These are phyloP conservation scores for Plasmodium coatneyi DNA, from an alignment of 169 alveolate genomes.

Conservation along the genomic window DNA sequence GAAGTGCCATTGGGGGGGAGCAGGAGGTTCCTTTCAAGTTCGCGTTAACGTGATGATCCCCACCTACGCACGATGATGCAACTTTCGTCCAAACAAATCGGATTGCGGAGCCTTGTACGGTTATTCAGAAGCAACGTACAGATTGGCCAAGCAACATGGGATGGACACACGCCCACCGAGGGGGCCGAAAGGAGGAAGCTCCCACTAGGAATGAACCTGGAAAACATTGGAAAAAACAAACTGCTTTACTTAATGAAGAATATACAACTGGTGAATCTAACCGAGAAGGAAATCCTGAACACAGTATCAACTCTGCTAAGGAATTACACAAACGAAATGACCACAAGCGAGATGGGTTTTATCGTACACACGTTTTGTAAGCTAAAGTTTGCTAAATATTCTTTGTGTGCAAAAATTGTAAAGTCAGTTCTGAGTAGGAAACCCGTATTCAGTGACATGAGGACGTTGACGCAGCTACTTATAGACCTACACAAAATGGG, in stretches of 20 bases:
- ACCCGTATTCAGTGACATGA: neutral
- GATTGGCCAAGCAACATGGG: neutral
- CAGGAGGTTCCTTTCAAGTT: neutral
- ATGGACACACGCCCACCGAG: neutral
- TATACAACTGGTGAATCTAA: conserved; percentile 45
- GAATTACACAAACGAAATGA: conserved; percentile 7
- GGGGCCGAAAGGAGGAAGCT: neutral
- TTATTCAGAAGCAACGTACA: neutral
- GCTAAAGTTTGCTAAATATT: conserved; percentile 46
- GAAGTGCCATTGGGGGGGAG: neutral
- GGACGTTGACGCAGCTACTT: conserved; percentile 44
- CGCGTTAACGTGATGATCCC: neutral
- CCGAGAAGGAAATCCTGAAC: conserved; percentile 36
- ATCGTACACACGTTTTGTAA: conserved; percentile 58
- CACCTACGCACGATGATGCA: neutral
- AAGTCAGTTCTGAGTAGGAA: conserved; percentile 51
- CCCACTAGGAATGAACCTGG: neutral
- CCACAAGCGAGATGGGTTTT: conserved; percentile 27
- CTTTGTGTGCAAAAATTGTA: conserved; percentile 27
- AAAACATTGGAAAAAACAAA: conserved; percentile 29
- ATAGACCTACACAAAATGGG: conserved; percentile 57
- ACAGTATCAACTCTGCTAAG: conserved; percentile 30
- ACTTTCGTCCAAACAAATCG: neutral
- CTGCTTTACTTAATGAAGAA: conserved; percentile 46
- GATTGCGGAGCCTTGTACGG: neutral